phyloP scores from a whole-genome alignment of 202 grass and related monocot genomes.

The Digitaria exilis region DNA sequence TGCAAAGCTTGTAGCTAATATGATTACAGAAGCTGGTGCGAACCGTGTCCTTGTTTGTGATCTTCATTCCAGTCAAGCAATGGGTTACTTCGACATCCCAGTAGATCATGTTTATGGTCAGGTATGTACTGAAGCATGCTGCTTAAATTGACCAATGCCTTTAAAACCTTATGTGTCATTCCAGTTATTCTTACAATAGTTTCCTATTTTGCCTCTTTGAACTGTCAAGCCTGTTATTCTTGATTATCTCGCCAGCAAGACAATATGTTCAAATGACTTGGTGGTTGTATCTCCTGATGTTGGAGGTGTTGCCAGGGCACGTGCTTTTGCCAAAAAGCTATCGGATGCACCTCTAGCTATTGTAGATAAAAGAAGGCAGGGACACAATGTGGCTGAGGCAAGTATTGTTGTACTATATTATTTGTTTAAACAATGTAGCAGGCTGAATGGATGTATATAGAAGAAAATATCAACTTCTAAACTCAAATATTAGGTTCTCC shows the following conservation, averaged over 20 bases:
- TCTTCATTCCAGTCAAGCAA: conserved; percentile 98
- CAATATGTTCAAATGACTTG: conserved; percentile 84
- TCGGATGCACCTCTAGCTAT: conserved; percentile 98
- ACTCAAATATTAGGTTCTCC: background rate
- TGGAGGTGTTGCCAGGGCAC: conserved; percentile 95
- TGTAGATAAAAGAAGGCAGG: conserved; percentile 99
- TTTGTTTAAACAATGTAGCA: conserved; percentile 9
- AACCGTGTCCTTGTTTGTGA: conserved; percentile 95
- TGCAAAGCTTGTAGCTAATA: conserved; percentile 97
- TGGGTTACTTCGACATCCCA: conserved; percentile 99
- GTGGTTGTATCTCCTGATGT: conserved; percentile 98
- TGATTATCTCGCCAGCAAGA: conserved; percentile 98
- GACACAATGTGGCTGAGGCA: conserved; percentile 96
- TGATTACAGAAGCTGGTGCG: conserved; percentile 99
- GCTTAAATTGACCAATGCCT: conserved; percentile 27
- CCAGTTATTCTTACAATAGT: conserved; percentile 15
- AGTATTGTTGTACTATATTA: conserved; percentile 39
- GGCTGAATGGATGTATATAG: background rate
- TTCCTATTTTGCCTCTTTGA: conserved; percentile 16
- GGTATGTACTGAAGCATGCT: conserved; percentile 51
- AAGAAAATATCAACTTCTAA: background rate
- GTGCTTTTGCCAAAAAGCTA: conserved; percentile 95
- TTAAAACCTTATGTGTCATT: conserved; percentile 30
- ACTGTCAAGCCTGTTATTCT: conserved; percentile 87
- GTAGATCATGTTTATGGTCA: conserved; percentile 99